Evolutionary conservation across 768 basidiomycete genomes (phyloP), one percentile per base, ranked within the genome.

Genomic region (Tylopilus subfusipes): DNA sequence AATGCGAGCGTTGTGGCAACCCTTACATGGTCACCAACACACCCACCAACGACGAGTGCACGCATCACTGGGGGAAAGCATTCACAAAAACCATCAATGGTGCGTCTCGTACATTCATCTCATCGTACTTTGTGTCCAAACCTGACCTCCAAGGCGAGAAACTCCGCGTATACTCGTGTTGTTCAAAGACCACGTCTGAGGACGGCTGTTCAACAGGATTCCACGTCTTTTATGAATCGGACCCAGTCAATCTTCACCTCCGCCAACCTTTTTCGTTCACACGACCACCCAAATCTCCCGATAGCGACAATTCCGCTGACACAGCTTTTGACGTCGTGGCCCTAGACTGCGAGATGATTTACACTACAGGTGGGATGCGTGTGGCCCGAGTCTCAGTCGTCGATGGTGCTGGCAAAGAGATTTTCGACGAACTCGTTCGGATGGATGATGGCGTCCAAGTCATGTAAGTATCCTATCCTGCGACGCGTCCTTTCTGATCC

Each of bases 321-420:
- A 68, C 73, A 2, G 75, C 80, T 1, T 72, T 92, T 42, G 90
- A 94, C 53, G 81, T 98, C 5, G 90, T 86, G 6, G 92, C 92
- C 0, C 75, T 98, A 47, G 97, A 99, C 68, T 98, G 97, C 66
- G 97, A 99, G 72, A 93, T 98, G 90, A 78, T 98, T 10, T 93
- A 95, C 73, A 90, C 93, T 0, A 98, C 95, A 0, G 90, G 89
- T 5, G 97, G 97, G 0, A 83, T 93, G 80, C 85, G 88, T 21
- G 83, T 97, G 4, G 96, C 93, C 3, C 82, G 97, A 4, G 85
- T 97, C 2, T 97, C 95, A 0, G 82, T 96, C 8, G 83, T 98
- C 2, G 89, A 96, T 65, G 86, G 85, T 9, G 67, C 76, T 1
- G 93, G 92, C 1, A 73, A 75, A 25, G 76, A 83, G 49, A 78